phyloP scores from a whole-genome alignment of 345 rosid genomes.

The Euphorbia tirucalli region DNA sequence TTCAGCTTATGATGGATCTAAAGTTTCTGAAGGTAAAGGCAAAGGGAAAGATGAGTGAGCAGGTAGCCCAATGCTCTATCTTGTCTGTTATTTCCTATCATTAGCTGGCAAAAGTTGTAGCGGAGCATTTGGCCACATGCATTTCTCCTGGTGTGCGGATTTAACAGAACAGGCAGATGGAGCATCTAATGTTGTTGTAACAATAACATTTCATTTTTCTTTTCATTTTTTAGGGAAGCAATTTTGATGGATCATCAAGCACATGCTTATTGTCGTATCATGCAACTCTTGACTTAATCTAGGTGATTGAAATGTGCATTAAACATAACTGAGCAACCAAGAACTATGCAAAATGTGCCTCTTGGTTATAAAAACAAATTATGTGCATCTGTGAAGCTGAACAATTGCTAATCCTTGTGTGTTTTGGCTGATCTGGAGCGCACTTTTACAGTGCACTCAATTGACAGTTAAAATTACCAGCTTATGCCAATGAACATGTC shows the following conservation, averaged over 20 bases:
- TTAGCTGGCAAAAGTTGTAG: conserved; percentile 4
- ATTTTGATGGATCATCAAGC: not conserved
- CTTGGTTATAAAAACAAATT: not conserved
- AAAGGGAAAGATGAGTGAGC: conserved; percentile 67
- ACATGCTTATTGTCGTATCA: not conserved
- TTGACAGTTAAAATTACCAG: too few relatives aligned
- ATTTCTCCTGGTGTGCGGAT: not conserved
- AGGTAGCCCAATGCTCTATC: conserved; percentile 6
- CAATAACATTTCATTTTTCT: conserved; percentile 25
- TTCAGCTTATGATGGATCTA: conserved; percentile 61
- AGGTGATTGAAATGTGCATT: not conserved
- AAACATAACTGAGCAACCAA: not conserved
- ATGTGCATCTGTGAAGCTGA: not conserved
- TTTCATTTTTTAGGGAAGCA: not conserved
- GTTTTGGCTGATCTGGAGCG: too few relatives aligned
- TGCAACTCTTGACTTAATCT: not conserved
- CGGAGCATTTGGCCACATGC: not conserved
- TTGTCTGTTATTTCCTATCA: not conserved
- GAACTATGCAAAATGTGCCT: not conserved
- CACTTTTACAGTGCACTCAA: too few relatives aligned
- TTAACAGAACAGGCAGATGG: conserved; percentile 10
- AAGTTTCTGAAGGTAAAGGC: conserved; percentile 58
- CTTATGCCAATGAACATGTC: too few relatives aligned
- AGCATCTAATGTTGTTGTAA: conserved; percentile 36
- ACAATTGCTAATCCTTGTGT: too few relatives aligned